Base-by-base conservation (phyloP, 2,329 filamentous ascomycete species). In the Iodosphaeria phyllophila region DNA sequence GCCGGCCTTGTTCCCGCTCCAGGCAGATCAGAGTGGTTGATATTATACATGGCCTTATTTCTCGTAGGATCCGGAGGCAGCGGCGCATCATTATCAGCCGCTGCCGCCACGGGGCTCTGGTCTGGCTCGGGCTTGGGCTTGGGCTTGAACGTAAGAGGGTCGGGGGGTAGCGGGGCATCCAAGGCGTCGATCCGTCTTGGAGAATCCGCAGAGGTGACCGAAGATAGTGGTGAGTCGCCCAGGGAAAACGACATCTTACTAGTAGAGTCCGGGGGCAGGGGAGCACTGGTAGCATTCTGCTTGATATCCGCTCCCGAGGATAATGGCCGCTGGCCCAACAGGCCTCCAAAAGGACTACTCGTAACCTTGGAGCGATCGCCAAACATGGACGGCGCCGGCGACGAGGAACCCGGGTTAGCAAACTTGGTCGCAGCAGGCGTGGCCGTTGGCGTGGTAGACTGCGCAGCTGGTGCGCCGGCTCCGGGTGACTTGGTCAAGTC, bases 241-340 rank as follows among this genome's bases (percentile, higher is more conserved):
- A 63, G 34, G 24, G 52, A 46, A 37, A 56, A 66, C 25, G 48
- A 42, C 29, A 47, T 43, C 49, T 59, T 65, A 52, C 61, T 69
- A 27, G 53, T 65, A 29, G 59, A 46, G 32, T 68, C 62, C 13
- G 64, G 62, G 17, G 64, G 63, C 4, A 68, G 44, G 29, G 64
- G 62, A 16, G 36, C 37, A 30, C 46, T 40, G 25, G 43, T 33
- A 13, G 42, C 35, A 25, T n/a, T n/a, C n/a, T n/a, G n/a, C n/a
- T n/a, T n/a, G 18, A 44, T 43, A n/a, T n/a, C n/a, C n/a, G n/a
- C n/a, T n/a, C n/a, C n/a, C n/a, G n/a, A n/a, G n/a, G n/a, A n/a
- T n/a, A n/a, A n/a, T n/a, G n/a, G n/a, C n/a, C n/a, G n/a, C n/a
- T n/a, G n/a, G n/a, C n/a, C n/a, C n/a, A n/a, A n/a, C n/a, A n/a